Evolutionary conservation across 352 stramenopile genomes (phyloP).

Genomic region (Phytophthora idaei): DNA sequence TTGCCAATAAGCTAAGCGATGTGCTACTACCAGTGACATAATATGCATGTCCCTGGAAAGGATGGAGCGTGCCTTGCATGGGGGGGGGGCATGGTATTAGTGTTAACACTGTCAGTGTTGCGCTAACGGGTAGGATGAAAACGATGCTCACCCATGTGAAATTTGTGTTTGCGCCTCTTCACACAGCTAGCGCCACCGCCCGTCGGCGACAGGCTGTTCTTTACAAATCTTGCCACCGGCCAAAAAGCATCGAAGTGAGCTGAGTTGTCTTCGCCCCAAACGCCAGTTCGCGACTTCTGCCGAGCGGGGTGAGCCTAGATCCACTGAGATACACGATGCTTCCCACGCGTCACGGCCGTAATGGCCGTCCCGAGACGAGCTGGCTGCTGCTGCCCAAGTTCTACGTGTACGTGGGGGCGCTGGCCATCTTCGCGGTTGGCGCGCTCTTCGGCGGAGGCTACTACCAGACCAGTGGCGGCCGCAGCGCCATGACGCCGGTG

Average conservation of each 20-base stretch:
- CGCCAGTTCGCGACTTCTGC: conserved; percentile 28
- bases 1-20: no score
- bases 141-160: neutral
- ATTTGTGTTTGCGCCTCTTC: conserved; percentile 9
- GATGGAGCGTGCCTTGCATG: no score
- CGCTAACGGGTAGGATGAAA: no score
- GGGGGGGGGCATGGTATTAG: no score
- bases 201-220: neutral
- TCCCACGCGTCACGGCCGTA: conserved; percentile 40
- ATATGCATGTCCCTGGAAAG: no score
- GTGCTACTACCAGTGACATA: no score
- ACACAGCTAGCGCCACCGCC: conserved; percentile 9
- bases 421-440: conserved; percentile 69
- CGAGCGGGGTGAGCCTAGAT: conserved; percentile 1
- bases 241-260: conserved; percentile 1
- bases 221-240: conserved; percentile 8
- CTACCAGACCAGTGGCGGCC: conserved; percentile 46
- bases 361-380: conserved; percentile 52
- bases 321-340: conserved; percentile 30
- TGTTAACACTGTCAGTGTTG: no score
- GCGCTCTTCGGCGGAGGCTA: conserved; percentile 73
- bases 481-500: conserved; percentile 30
- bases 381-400: conserved; percentile 75
- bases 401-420: conserved; percentile 74
- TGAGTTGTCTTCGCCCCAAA: neutral